Evolutionary conservation across 2,329 filamentous ascomycete species (phyloP), one percentile per base, ranked within the genome.

Genomic region (Beauveria bassiana): DNA sequence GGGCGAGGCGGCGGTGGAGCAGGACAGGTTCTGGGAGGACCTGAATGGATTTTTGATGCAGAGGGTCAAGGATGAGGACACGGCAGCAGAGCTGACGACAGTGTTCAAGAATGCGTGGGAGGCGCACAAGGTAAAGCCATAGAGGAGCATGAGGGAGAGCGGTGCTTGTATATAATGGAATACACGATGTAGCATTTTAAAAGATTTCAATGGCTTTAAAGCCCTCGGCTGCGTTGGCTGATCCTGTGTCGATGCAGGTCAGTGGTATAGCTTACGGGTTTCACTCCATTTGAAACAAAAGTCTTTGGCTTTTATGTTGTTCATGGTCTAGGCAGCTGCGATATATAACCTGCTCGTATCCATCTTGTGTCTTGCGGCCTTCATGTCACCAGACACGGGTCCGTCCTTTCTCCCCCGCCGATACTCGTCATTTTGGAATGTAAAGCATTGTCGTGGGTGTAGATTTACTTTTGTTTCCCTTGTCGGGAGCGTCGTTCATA

Each of bases 21-120:
- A 85, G 14, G 84, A 88, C 7, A 86, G 82, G 61, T 99, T 99
- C 71, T 99, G 95, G 95, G 76, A 76, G 9, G 95, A 98, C 77
- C 74, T 99, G 65, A 86, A 86, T 70, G 89, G 84, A 0, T 98
- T 93, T 74, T 72, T 99, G 72, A 77, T 86, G 70, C 89, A 93
- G 77, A 84, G 91, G 71, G 75, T 96, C 68, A 86, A 88, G 74
- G 89, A 96, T 71, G 86, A 85, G 69, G 75, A 74, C 61, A 74
- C 80, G 70, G 90, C 88, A 1, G 83, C 84, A 66, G 83, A 86
- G 68, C 73, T 93, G 68, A 81, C 82, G 42, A 77, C 73, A 5
- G 72, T 89, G 24, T 97, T 97, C 70, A 88, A 83, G 74, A 78
- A 77, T 50, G 88, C 87, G 49, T 95, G 89, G 88, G 80, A 85